phyloP scores from a whole-genome alignment of 768 basidiomycete species.

The Naganishia vishniacii region DNA sequence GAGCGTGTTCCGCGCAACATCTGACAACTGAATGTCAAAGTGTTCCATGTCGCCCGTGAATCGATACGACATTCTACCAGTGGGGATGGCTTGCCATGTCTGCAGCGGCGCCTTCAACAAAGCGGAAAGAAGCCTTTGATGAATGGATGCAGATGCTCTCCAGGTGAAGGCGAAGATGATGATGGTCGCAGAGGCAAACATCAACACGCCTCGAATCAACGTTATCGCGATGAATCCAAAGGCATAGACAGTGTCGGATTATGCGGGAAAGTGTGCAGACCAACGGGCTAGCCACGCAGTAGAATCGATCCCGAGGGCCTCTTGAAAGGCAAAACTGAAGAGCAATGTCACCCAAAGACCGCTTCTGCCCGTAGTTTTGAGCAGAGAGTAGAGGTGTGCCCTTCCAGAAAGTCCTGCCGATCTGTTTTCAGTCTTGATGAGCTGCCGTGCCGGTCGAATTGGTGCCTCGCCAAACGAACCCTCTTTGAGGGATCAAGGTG shows the following conservation, averaged over 20 bases:
- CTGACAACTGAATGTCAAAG: conserved; percentile 35
- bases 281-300: conserved; percentile 13
- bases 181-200: neutral
- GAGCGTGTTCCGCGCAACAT: conserved; percentile 35
- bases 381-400: neutral
- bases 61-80: conserved; percentile 36
- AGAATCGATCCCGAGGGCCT: neutral
- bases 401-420: neutral
- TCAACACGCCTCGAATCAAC: neutral
- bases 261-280: neutral
- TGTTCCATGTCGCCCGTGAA: conserved; percentile 37
- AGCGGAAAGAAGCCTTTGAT: conserved; percentile 19
- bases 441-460: neutral
- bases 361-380: neutral
- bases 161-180: conserved; percentile 14
- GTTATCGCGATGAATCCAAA: neutral
- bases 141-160: conserved; percentile 22
- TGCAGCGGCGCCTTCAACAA: neutral
- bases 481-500: neutral
- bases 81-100: conserved; percentile 6
- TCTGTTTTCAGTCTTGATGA: conserved; percentile 4
- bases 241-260: conserved; percentile 8
- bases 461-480: neutral
- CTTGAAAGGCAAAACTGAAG: neutral
- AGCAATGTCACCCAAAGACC: neutral